Base-by-base conservation (phyloP, 1,284 basidiomycete species). In the Lentinula novae-zelandiae region DNA sequence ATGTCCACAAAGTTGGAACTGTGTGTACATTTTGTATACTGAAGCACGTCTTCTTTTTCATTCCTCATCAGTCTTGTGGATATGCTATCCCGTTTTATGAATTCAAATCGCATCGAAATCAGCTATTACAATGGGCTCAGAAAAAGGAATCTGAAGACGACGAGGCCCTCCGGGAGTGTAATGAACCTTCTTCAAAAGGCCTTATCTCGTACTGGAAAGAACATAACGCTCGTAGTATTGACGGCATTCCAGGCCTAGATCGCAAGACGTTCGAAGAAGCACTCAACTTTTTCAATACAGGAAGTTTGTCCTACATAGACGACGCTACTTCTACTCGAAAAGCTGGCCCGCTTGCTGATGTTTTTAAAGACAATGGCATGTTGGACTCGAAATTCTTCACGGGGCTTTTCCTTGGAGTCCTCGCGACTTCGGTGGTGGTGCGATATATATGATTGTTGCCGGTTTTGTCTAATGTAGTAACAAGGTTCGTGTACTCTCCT, bases 11-110 rank as follows among this genome's bases (percentile, higher is more conserved):
- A 72, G 79, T 83, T 42, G 76, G 75, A 46, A 80, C 79, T 1
- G 83, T 84, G 62, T 66, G 76, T 65, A 33, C 34, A 48, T 50
- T 40, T 50, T 53, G 34, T 20, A 31, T 39, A 10, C 36, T 15
- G 8, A 17, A 17, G 2, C 1, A 22, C 33, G 42, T 5, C 38
- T 20, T 5, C 38, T 20, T 33, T 48, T 13, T 36, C 20, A 33
- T 8, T 33, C 9, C 49, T 27, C 10, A 10, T 36, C 49, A 83
- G 81, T 82, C 80, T 1, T 83, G 81, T 60, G 80, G 81, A 15
- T 84, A 73, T 62, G 76, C 76, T 3, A 74, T 83, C 36, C 83
- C 83, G 8, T 75, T 75, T 61, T 84, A 78, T 63, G 71, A 75
- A 49, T 84, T 78, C 67, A 68, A 78, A 40, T 69, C 71, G 3